Conservation (phyloP, 2,329 filamentous ascomycete genomes). For the Dactylellina cionopaga region DNA sequence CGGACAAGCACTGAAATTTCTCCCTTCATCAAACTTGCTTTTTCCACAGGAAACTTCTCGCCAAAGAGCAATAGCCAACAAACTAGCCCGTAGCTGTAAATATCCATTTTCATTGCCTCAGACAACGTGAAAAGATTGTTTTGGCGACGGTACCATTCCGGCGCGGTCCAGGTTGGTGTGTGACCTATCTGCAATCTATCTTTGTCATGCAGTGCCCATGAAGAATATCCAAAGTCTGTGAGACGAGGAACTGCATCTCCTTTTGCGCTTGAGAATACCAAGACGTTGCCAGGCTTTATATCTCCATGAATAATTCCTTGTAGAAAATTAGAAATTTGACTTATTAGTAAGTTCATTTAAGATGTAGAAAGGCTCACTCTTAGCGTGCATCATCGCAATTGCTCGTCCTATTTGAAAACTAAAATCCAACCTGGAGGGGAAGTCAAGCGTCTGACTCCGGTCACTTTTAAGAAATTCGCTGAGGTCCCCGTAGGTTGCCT, state of each 20-base stretch:
- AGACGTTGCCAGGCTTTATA: constrained; percentile 52
- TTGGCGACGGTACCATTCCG: neutral
- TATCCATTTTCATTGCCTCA: neutral
- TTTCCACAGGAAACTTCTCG: neutral
- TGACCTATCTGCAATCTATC: neutral
- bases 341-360: neutral
- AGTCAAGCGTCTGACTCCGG: neutral
- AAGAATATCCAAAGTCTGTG: constrained; percentile 10
- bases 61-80: neutral
- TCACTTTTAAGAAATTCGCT: constrained; percentile 1
- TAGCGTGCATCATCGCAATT: constrained; percentile 1
- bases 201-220: neutral
- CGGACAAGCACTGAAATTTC: neutral
- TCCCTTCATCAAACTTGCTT: neutral
- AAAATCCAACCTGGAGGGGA: neutral
- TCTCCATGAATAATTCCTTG: constrained; percentile 49
- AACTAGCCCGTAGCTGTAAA: neutral
- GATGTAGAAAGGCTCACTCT: neutral
- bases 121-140: neutral
- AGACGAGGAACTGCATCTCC: neutral
- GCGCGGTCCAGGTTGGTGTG: neutral
- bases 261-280: constrained; percentile 37
- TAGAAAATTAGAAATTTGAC: neutral
- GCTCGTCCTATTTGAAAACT: neutral
- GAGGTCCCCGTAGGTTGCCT: neutral